phyloP scores from a whole-genome alignment of 2,329 filamentous ascomycete species.

The Aspergillus transmontanensis region DNA sequence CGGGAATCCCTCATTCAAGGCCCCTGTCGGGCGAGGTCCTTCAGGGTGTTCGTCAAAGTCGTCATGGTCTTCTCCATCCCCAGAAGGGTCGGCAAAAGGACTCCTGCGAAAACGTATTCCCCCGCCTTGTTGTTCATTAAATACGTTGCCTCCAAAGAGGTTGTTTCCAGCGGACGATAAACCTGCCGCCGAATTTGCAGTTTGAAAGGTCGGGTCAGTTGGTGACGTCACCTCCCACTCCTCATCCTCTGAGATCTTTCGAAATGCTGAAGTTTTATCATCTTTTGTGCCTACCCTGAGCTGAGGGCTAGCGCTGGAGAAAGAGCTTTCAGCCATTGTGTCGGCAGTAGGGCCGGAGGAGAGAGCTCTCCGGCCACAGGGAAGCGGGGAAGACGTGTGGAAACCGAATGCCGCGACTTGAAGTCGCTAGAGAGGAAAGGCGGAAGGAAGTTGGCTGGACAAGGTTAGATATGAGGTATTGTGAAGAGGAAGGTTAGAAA shows the following conservation, averaged over 20 bases:
- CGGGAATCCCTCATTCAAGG: constrained; percentile 57
- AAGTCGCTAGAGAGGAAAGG: constrained; percentile 56
- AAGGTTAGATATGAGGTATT: constrained; percentile 52
- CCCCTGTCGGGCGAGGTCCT: constrained; percentile 30
- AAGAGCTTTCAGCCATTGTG: constrained; percentile 69
- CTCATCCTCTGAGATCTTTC: constrained; percentile 77
- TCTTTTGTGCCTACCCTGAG: constrained; percentile 75
- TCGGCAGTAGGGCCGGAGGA: constrained; percentile 30
- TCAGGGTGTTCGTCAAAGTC: constrained; percentile 24
- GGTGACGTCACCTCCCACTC: constrained; percentile 79
- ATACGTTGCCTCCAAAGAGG: constrained; percentile 45
- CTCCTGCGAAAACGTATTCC: constrained; percentile 37
- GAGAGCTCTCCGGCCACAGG: constrained; percentile 30
- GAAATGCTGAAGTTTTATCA: constrained; percentile 53
- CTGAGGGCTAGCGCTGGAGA: constrained; percentile 82
- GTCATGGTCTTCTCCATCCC: constrained; percentile 23
- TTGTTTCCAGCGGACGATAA: constrained; percentile 37
- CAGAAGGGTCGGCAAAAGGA: constrained; percentile 33
- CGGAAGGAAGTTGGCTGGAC: constrained; percentile 68
- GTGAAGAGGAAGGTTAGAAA: constrained; percentile 16
- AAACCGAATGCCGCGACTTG: constrained; percentile 63
- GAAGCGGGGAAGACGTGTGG: constrained; percentile 40
- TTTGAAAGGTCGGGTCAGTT: constrained; percentile 63
- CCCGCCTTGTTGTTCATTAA: constrained; percentile 21
- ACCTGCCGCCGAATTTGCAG: constrained; percentile 33